phyloP scores from a whole-genome alignment of 805 yeast genomes.

The Nakazawaea ishiwadae region DNA sequence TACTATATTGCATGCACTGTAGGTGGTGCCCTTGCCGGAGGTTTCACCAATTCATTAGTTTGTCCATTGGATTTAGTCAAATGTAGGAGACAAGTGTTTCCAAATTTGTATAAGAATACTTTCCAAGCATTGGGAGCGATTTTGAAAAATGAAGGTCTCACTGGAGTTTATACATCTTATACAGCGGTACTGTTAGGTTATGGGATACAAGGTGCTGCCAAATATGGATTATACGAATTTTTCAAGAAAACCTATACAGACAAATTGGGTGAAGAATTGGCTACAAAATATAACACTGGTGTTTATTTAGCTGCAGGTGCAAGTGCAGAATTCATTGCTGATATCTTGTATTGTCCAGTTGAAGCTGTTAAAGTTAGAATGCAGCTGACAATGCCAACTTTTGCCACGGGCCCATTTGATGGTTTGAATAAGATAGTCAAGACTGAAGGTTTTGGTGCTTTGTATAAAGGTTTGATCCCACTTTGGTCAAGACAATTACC shows the following conservation, averaged over 20 bases:
- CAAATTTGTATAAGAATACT: conserved; percentile 35
- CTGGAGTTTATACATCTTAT: conserved; percentile 19
- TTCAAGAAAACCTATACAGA: conserved; percentile 9
- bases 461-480: conserved; percentile 79
- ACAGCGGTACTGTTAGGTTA: conserved; percentile 13
- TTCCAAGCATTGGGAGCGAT: conserved; percentile 36
- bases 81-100: conserved; percentile 15
- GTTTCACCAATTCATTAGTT: conserved; percentile 12
- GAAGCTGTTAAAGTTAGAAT: conserved; percentile 93
- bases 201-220: conserved; percentile 12
- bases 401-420: conserved; percentile 91
- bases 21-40: conserved; percentile 11
- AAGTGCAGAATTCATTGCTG: conserved; percentile 89
- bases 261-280: conserved; percentile 54
- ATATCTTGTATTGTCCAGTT: conserved; percentile 91
- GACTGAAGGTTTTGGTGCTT: conserved; percentile 90
- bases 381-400: conserved; percentile 79
- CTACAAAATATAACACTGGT: conserved; percentile 27
- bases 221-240: conserved; percentile 13
- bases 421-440: conserved; percentile 73
- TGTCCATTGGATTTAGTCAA: conserved; percentile 12
- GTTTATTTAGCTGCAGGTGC: conserved; percentile 78
- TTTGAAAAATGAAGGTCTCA: conserved; percentile 36
- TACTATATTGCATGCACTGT: conserved; percentile 8
- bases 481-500: conserved; percentile 14